Evolutionary conservation across 352 stramenopile genomes (phyloP).

Genomic region (Nothophytophthora sp.): DNA sequence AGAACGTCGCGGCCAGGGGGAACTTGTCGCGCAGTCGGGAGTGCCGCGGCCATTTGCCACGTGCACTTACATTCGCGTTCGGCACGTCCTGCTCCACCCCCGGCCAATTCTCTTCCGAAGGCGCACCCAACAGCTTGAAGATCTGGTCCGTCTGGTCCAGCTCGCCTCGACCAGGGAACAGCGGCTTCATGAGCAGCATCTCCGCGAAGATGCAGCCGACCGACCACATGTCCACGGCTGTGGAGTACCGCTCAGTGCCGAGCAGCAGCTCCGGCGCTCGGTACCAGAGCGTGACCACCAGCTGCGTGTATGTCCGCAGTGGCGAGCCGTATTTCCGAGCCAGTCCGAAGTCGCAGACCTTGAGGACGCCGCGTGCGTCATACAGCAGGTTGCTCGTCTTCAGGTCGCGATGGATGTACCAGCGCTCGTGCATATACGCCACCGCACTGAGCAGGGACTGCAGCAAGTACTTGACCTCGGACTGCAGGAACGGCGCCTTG

Average conservation of each 20-base stretch:
- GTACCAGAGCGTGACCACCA: constrained; percentile 97
- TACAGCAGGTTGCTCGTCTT: constrained; percentile 99
- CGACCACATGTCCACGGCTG: constrained; percentile 97
- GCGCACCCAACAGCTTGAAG: constrained; percentile 93
- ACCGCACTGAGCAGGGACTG: constrained; percentile 90
- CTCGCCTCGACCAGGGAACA: constrained; percentile 94
- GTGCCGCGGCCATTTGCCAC: constrained; percentile 71
- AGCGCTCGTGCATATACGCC: constrained; percentile 92
- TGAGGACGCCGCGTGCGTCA: constrained; percentile 74
- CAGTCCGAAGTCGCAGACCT: constrained; percentile 89
- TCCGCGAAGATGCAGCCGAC: constrained; percentile 97
- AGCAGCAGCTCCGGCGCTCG: constrained; percentile 94
- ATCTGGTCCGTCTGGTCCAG: constrained; percentile 97
- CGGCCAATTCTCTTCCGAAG: constrained; percentile 91
- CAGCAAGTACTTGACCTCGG: constrained; percentile 95
- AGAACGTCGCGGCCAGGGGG: constrained; percentile 59
- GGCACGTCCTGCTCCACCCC: constrained; percentile 61
- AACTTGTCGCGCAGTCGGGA: constrained; percentile 82
- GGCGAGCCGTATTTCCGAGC: constrained; percentile 82
- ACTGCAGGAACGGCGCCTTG: constrained; percentile 80
- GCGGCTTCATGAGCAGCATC: constrained; percentile 92
- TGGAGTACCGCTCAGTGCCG: constrained; percentile 92
- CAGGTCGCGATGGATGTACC: constrained; percentile 96
- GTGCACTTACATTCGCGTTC: constrained; percentile 45
- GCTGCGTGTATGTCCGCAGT: constrained; percentile 82